Evolutionary conservation across 805 yeast species (phyloP).

Genomic region (Candida tibetensis): DNA sequence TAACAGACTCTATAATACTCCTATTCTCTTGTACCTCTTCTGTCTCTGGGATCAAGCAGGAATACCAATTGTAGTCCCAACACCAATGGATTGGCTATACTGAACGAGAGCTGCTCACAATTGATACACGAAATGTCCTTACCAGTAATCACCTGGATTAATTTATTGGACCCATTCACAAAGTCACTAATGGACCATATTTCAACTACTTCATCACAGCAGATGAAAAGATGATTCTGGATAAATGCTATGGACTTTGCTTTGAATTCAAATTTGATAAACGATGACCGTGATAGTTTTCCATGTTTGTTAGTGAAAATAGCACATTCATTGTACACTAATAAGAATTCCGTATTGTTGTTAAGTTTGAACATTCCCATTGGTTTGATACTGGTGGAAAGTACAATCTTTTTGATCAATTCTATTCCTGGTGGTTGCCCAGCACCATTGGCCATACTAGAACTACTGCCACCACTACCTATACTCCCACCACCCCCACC

Average conservation of each 20-base stretch:
- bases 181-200: constrained; percentile 56
- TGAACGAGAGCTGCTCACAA: constrained; percentile 20
- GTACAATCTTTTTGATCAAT: constrained; percentile 37
- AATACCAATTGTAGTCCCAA: constrained; percentile 61
- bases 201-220: constrained; percentile 68
- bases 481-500: not conserved
- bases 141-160: constrained; percentile 70
- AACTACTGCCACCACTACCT: no score
- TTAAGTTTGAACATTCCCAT: constrained; percentile 62
- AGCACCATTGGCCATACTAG: no score
- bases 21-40: no score
- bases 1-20: no score
- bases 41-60: constrained; percentile 24
- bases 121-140: constrained; percentile 49
- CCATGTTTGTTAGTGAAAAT: constrained; percentile 62
- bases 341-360: constrained; percentile 47
- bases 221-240: constrained; percentile 38
- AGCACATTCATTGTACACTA: constrained; percentile 71
- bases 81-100: constrained; percentile 65
- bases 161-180: constrained; percentile 43
- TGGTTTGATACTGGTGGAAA: constrained; percentile 45
- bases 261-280: constrained; percentile 43
- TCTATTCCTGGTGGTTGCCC: constrained; percentile 26
- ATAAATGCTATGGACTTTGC: constrained; percentile 35
- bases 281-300: constrained; percentile 43